Evolutionary conservation across 768 basidiomycete genomes (phyloP), one percentile per base, ranked within the genome.

Genomic region (Galerina sulciceps): DNA sequence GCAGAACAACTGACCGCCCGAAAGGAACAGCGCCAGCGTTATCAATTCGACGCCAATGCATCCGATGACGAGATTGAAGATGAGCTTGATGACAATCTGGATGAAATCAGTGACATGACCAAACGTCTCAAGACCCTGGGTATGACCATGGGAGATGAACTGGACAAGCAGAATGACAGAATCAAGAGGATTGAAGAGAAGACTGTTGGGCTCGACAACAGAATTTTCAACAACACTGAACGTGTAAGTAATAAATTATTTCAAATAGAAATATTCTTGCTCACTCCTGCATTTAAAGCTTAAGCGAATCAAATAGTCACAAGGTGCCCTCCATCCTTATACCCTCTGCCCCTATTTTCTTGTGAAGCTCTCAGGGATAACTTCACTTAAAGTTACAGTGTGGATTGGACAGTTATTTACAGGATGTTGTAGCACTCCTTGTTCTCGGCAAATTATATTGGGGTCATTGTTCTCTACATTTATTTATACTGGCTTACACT

Each of bases 61-160:
- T 93, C 90, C 6, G 96, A 99, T 67, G 95, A 99, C 65, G 94
- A 96, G 74, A 64, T 96, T 1, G 96, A 99, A 76, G 90, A 98
- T 65, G 95, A 99, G 74, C 67, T 99, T 37, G 96, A 98, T 67
- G 86, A 83, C 62, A 98, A 99, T 71, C 76, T 99, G 22, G 87
- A 92, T 69, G 94, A 96, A 73, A 90, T 96, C 58, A 77, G 84
- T 36, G 87, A 87, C 50, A 84, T 89, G 51, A 85, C 91, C 2
- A 91, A 88, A 75, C 79, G 86, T 45, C 80, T 97, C 59, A 93
- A 91, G 74, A 85, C 87, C 2, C 76, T 96, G 17, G 92, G 90
- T 6, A 81, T 80, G 60, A 87, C 90, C 4, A 94, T 93, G 89
- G 90, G 91, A 43, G 83, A 91, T 59, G 96, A 98, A 70, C 85